These are phyloP conservation scores for Suillus discolor DNA, from an alignment of 768 basidiomycete species.

Conservation along the genomic window DNA sequence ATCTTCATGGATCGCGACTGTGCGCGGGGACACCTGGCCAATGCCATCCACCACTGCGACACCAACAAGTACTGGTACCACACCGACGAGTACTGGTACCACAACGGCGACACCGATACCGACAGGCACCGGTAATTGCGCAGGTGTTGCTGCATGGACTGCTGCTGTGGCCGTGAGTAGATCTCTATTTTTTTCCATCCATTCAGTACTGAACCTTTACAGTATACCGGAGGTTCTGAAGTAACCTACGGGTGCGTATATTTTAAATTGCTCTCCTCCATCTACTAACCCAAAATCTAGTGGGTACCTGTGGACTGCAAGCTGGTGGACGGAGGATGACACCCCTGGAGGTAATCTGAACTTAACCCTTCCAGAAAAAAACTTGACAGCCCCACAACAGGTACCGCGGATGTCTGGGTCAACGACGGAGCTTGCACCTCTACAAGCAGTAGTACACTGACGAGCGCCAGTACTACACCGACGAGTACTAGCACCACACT, in stretches of 20 bases:
- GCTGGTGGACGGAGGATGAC: conserved; percentile 48
- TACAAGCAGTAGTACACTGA: background rate
- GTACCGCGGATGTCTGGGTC: conserved; percentile 54
- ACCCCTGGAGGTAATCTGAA: conserved; percentile 25
- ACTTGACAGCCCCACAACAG: conserved; percentile 26
- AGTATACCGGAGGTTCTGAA: conserved; percentile 46
- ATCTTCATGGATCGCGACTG: conserved; percentile 40
- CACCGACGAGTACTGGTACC: background rate
- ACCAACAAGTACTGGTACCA: conserved; percentile 19
- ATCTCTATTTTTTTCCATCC: background rate
- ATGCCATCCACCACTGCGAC: conserved; percentile 21
- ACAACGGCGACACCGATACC: conserved; percentile 5
- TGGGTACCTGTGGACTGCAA: conserved; percentile 49
- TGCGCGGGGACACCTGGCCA: conserved; percentile 38
- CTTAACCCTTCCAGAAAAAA: background rate
- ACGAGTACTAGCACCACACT: conserved; percentile 1
- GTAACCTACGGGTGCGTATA: conserved; percentile 43
- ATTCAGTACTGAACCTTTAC: background rate
- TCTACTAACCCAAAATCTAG: conserved; percentile 23
- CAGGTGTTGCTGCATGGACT: conserved; percentile 44
- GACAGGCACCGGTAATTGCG: conserved; percentile 36
- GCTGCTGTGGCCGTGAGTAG: conserved; percentile 36
- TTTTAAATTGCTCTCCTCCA: background rate
- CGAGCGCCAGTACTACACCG: no score
- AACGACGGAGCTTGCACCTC: conserved; percentile 54